Conservation (phyloP, 768 basidiomycete genomes). For the Hebeloma cylindrosporum region DNA sequence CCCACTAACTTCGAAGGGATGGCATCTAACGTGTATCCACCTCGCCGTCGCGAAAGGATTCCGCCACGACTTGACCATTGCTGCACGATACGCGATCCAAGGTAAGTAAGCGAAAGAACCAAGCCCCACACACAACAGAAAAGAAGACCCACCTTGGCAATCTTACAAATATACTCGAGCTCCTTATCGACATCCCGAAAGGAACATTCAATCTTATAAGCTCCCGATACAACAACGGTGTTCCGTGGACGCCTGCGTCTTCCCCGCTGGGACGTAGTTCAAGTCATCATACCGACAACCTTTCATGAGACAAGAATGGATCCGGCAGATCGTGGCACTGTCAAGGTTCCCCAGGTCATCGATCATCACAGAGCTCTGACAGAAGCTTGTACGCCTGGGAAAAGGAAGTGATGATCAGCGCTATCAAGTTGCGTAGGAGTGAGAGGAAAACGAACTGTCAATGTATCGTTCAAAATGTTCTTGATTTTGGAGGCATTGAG, state of each 20-base stretch:
- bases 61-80: constrained; percentile 25
- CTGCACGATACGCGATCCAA: constrained; percentile 9
- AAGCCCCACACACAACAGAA: not conserved
- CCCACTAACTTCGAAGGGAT: constrained; percentile 32
- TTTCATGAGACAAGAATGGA: constrained; percentile 30
- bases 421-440: not conserved
- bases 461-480: constrained; percentile 28
- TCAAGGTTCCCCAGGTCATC: constrained; percentile 11
- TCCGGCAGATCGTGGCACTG: constrained; percentile 22
- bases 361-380: constrained; percentile 10
- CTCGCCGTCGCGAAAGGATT: constrained; percentile 32
- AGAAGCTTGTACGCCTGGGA: constrained; percentile 23
- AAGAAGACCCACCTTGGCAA: constrained; percentile 28
- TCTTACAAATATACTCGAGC: constrained; percentile 29
- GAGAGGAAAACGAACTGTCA: constrained; percentile 19
- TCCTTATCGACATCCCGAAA: constrained; percentile 29
- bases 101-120: not conserved
- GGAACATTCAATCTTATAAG: constrained; percentile 27
- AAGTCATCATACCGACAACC: constrained; percentile 22
- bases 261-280: constrained; percentile 24
- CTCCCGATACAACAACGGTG: constrained; percentile 26
- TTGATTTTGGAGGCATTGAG: constrained; percentile 24
- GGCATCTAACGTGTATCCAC: constrained; percentile 31
- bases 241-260: constrained; percentile 26
- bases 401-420: not conserved